Conservation (phyloP, 2,329 filamentous ascomycete genomes). For the Ceratocystis cacaofunesta region DNA sequence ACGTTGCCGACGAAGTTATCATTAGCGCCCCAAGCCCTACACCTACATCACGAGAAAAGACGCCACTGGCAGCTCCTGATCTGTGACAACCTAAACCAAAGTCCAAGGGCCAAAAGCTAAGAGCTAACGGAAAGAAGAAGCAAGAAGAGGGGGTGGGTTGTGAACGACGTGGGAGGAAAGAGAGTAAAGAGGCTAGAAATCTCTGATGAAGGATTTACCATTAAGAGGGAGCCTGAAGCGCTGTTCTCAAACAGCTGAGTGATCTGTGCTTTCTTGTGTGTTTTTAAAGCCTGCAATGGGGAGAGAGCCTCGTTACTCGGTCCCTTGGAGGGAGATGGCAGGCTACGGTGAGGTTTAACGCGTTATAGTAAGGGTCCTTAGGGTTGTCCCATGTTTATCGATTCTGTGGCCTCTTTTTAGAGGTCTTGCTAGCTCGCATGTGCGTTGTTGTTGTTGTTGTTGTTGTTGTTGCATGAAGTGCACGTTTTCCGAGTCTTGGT, state of each 20-base stretch:
- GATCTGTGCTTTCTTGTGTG: neutral
- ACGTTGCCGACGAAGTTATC: neutral
- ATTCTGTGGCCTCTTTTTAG: no score
- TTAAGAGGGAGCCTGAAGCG: neutral
- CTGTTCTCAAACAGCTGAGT: neutral
- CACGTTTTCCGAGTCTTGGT: no score
- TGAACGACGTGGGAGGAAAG: neutral
- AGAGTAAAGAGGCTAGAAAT: neutral
- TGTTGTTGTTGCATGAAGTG: no score
- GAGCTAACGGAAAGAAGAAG: neutral
- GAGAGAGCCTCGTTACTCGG: neutral
- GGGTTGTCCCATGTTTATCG: no score
- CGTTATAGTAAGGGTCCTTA: no score
- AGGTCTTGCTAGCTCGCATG: no score
- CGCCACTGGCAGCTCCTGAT: neutral
- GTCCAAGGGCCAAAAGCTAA: neutral
- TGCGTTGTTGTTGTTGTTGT: no score
- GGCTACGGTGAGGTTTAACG: no score
- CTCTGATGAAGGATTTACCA: conserved; percentile 2
- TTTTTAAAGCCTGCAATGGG: neutral
- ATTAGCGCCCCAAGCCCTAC: neutral
- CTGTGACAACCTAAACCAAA: neutral
- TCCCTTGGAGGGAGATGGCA: neutral
- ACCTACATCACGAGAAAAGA: no score
- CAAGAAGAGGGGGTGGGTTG: neutral